These are phyloP conservation scores for Pseudogymnoascus sp. DNA, from an alignment of 2,329 filamentous ascomycete species.

Conservation along the genomic window DNA sequence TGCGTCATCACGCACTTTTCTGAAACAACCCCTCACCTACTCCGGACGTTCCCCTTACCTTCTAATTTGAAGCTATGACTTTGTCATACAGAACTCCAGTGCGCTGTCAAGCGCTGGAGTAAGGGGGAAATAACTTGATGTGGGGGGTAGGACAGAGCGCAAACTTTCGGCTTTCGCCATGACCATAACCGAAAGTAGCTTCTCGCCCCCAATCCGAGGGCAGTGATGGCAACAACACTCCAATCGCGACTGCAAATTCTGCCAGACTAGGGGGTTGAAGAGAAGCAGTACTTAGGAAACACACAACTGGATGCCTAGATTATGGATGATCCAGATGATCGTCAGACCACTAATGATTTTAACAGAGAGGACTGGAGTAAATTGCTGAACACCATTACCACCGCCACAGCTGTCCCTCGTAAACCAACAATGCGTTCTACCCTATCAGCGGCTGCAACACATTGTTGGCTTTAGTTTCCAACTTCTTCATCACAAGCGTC, in stretches of 20 bases:
- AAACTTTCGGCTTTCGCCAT: background rate
- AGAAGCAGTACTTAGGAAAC: too few species aligned
- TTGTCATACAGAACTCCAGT: background rate
- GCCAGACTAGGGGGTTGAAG: background rate
- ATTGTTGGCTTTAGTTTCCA: too few species aligned
- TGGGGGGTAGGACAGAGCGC: background rate
- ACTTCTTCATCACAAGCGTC: too few species aligned
- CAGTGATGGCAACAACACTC: background rate
- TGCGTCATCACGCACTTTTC: background rate
- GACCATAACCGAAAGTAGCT: background rate
- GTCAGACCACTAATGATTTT: too few species aligned
- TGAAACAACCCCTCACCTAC: constrained; percentile 3
- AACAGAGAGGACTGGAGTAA: too few species aligned
- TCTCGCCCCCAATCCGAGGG: background rate
- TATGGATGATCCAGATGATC: too few species aligned
- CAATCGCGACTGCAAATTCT: background rate
- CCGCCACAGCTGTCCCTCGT: too few species aligned
- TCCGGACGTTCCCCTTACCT: background rate
- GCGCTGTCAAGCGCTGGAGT: background rate
- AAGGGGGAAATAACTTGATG: background rate
- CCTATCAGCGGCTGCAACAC: too few species aligned
- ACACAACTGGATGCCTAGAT: too few species aligned
- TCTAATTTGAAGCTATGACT: background rate
- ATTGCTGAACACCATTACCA: too few species aligned
- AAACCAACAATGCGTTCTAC: too few species aligned